These are phyloP conservation scores for Wakefieldia striispora DNA, from an alignment of 768 basidiomycete species.

Conservation along the genomic window DNA sequence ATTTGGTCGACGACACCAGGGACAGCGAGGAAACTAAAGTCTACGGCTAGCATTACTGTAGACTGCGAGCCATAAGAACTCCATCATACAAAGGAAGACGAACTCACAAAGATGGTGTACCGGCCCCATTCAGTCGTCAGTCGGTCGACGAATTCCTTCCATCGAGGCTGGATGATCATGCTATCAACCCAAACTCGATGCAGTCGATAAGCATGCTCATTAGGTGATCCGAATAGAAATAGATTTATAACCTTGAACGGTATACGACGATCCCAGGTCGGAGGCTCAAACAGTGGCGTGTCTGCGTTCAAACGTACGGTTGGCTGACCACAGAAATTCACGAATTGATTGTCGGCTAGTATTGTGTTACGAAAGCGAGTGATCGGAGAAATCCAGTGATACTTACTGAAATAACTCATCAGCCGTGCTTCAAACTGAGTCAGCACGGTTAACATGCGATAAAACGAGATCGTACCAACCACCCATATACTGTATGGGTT, in stretches of 20 bases:
- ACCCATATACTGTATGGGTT: slow-evolving; percentile 9
- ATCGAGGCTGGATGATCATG: slow-evolving; percentile 6
- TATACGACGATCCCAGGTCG: neutral
- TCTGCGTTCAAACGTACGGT: slow-evolving; percentile 15
- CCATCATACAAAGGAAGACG: neutral
- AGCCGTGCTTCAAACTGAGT: slow-evolving; percentile 9
- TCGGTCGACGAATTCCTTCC: slow-evolving; percentile 11
- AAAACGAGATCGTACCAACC: slow-evolving; percentile 5
- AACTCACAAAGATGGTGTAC: slow-evolving; percentile 16
- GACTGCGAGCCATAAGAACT: slow-evolving; percentile 4
- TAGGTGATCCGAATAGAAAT: slow-evolving; percentile 4
- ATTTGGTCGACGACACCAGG: slow-evolving; percentile 6
- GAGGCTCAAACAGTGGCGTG: slow-evolving; percentile 6
- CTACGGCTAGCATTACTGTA: slow-evolving; percentile 18
- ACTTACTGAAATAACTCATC: slow-evolving; percentile 12
- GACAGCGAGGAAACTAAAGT: slow-evolving; percentile 16
- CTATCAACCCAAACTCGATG: slow-evolving; percentile 12
- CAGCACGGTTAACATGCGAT: neutral
- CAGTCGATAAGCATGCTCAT: slow-evolving; percentile 11
- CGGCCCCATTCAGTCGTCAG: slow-evolving; percentile 8
- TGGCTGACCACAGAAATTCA: slow-evolving; percentile 11
- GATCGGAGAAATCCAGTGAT: neutral
- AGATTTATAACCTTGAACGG: neutral
- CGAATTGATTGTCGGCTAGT: slow-evolving; percentile 14
- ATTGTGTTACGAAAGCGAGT: neutral